A percentile compares a stretch with the other conserved stretches of the same genome.
These are phyloP conservation scores for Pyrenochaeta sp. DNA, from an alignment of 2,329 filamentous ascomycete species.

Conservation along the genomic window DNA sequence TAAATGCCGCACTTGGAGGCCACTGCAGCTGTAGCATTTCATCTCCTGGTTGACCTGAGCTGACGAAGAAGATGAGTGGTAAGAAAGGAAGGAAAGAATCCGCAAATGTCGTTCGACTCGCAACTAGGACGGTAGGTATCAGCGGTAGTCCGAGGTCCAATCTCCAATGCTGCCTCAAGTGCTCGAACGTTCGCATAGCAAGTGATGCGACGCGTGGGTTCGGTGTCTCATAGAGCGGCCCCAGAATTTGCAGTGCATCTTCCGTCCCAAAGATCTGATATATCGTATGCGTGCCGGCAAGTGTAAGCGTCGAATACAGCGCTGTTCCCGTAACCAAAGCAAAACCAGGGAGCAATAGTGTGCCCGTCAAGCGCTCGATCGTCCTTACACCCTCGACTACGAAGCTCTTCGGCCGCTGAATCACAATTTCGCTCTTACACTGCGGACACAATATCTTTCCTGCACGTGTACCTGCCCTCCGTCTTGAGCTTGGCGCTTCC, in stretches of 20 bases:
- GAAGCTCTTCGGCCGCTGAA: conserved; percentile 77
- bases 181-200: conserved; percentile 40
- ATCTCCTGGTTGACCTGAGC: conserved; percentile 56
- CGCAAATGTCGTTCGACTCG: conserved; percentile 71
- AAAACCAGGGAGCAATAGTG: conserved; percentile 71
- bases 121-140: conserved; percentile 72
- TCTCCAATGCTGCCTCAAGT: conserved; percentile 55
- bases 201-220: conserved; percentile 42
- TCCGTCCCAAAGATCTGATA: conserved; percentile 71
- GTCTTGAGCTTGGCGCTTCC: conserved; percentile 68
- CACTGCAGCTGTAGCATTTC: conserved; percentile 64
- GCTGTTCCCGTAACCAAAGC: conserved; percentile 62
- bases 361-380: conserved; percentile 65
- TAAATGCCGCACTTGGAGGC: conserved; percentile 72
- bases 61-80: conserved; percentile 68
- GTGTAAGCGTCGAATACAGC: conserved; percentile 55
- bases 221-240: conserved; percentile 46
- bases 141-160: conserved; percentile 70
- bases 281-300: conserved; percentile 70
- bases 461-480: conserved; percentile 53
- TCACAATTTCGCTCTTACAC: conserved; percentile 82
- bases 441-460: conserved; percentile 83
- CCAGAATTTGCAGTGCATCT: conserved; percentile 66
- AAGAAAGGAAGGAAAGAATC: conserved; percentile 71
- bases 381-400: conserved; percentile 73